Base-by-base conservation (phyloP, 1,284 basidiomycete species). In the Fomitopsis schrenkii region DNA sequence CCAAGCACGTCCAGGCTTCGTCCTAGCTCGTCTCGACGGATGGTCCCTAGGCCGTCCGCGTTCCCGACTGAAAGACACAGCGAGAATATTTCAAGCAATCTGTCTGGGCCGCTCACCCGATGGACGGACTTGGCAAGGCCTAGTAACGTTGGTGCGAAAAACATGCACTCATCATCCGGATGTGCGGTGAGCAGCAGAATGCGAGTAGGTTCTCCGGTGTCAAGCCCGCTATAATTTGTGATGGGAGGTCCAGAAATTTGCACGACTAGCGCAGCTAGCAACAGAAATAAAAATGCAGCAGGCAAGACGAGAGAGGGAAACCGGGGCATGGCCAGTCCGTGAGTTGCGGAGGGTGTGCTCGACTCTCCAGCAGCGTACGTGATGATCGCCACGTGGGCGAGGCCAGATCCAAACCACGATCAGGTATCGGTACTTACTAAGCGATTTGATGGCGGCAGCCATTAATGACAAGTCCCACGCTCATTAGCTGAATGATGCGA, bases 161-260 rank as follows among this genome's bases (percentile, higher is more conserved):
- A 97, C 81, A 96, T 86, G 70, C 87, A 87, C 76, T 97, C 95
- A 71, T 97, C 95, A 71, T 97, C 95, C 2, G 94, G 94, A 69
- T 96, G 94, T 10, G 94, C 93, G 0, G 92, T 95, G 50, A 96
- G 75, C 2, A 95, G 71, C 30, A 96, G 79, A 46, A 90, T 63
- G 22, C 76, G 75, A 54, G 71, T 60, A 15, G 62, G 12, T 35
- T 48, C 28, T 15, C 30, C 28, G 48, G 45, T n/a, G 45, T 3
- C 45, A 2, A 30, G 28, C 15, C 17, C 7, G 0, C 26, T 40
- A 28, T 69, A 40, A 17, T 46, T 1, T 1, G 50, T 53, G 19
- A 62, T 53, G 35, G 64, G 59, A 3, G 50, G 48, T 2, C 62
- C 55, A 22, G 66, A 59, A 28, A 63, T 58, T 10, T 45, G 55